Conservation (phyloP, 78 protist species). For the Dictyostelium citrinum region DNA sequence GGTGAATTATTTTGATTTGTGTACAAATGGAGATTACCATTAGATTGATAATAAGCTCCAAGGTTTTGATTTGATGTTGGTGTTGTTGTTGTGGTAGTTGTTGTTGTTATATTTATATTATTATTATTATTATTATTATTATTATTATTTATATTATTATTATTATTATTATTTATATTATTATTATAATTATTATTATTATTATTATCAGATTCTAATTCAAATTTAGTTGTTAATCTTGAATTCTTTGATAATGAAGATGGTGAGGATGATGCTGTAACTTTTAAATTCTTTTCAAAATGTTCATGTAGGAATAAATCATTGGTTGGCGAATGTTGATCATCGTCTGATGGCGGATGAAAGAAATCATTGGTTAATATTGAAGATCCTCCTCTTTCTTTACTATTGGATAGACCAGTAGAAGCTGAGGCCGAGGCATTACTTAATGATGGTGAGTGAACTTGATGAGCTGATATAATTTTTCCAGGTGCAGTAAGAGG, state of each 20-base stretch:
- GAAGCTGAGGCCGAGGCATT: background rate
- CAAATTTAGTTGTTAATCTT: background rate
- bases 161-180: background rate
- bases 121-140: background rate
- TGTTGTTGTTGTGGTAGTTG: background rate
- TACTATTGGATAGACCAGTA: background rate
- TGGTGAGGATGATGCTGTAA: background rate
- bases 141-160: background rate
- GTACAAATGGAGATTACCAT: slow-evolving; percentile 3
- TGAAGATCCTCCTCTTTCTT: background rate
- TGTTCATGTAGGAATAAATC: background rate
- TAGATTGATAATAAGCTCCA: slow-evolving; percentile 6
- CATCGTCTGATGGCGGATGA: slow-evolving; percentile 20
- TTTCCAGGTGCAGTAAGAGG: slow-evolving; percentile 47
- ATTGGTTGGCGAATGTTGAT: background rate
- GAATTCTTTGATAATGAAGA: background rate
- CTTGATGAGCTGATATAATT: background rate
- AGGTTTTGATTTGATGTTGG: background rate
- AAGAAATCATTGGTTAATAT: slow-evolving; percentile 40
- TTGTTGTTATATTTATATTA: background rate
- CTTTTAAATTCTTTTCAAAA: background rate
- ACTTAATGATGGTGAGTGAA: slow-evolving; percentile 32
- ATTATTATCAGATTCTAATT: background rate
- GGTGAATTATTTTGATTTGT: background rate
- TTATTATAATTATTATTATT: too few relatives aligned